Base-by-base conservation (phyloP, 2,329 filamentous ascomycete genomes). In the Thelonectria olida region DNA sequence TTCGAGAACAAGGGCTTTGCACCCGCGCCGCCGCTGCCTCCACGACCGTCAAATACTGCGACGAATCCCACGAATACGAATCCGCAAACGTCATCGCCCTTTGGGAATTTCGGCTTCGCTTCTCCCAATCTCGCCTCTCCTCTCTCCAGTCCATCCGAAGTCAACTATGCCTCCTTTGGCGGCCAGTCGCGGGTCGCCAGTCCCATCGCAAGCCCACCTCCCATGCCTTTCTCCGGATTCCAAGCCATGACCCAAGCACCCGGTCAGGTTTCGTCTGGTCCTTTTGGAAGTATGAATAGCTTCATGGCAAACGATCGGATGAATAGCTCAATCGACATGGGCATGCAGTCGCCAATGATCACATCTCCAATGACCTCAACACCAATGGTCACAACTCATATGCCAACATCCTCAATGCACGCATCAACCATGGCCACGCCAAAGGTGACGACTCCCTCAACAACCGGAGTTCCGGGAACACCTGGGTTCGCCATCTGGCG, bases 1-100 rank as follows among this genome's bases (percentile, higher is more conserved):
- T 80, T 80, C 66, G 78, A 80, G 54, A 78, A 75, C 58, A 78
- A 77, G 56, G 73, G 67, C 47, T 76, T 73, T 66, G 72, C 72
- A 36, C 77, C 73, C 66, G 72, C 72, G 38, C 77, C 73, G 38
- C 73, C 76, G 38, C 71, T 79, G 2, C 77, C 77, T 47, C 73
- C 76, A 7, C 72, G 78, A 54, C 75, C 75, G 28, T 72, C 69
- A 36, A 73, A 71, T 47, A 62, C 60, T 22, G 64, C 68, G 54
- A 65, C 69, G 48, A 76, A 67, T 52, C 61, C 73, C 44, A 63
- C 72, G 13, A 67, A 65, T 44, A 61, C 68, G 44, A 70, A 66
- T 49, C 70, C 68, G 48, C 66, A 72, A 10, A 57, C 50, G 12
- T 72, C 76, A 23, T 72, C 74, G 22, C 73, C 75, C 7, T 78